Conservation (phyloP, 1,284 basidiomycete species). For the Neonothopanus nambi region DNA sequence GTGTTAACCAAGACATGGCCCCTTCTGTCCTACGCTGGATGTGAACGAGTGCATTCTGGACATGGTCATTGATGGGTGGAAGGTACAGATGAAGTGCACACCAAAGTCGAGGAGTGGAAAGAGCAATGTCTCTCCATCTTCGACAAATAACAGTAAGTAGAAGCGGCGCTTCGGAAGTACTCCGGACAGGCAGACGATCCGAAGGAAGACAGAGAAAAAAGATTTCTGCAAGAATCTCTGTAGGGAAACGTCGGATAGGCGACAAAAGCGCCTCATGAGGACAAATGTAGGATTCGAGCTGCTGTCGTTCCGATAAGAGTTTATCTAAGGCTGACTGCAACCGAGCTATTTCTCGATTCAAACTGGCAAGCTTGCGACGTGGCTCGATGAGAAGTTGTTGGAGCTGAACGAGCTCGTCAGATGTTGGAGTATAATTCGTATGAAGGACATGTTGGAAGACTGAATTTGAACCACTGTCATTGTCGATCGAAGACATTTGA, state of each 20-base stretch:
- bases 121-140: slow-evolving; percentile 28
- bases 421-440: background rate
- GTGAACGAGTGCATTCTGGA: background rate
- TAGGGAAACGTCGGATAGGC: background rate
- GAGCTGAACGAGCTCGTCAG: background rate
- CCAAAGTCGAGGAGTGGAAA: slow-evolving; percentile 31
- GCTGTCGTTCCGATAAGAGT: background rate
- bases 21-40: background rate
- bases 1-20: background rate
- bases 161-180: slow-evolving; percentile 25
- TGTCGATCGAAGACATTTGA: too few relatives aligned
- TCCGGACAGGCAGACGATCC: slow-evolving; percentile 25
- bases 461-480: background rate
- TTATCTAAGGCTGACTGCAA: background rate
- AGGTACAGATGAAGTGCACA: slow-evolving; percentile 17
- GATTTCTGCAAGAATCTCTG: slow-evolving; percentile 20
- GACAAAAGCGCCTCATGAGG: background rate
- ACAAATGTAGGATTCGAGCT: background rate
- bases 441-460: background rate
- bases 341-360: background rate
- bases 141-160: slow-evolving; percentile 30
- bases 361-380: background rate
- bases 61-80: background rate
- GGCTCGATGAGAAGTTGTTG: background rate
- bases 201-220: slow-evolving; percentile 36